phyloP scores from a whole-genome alignment of 176 grass and related monocot genomes.

The Thalia dealbata region DNA sequence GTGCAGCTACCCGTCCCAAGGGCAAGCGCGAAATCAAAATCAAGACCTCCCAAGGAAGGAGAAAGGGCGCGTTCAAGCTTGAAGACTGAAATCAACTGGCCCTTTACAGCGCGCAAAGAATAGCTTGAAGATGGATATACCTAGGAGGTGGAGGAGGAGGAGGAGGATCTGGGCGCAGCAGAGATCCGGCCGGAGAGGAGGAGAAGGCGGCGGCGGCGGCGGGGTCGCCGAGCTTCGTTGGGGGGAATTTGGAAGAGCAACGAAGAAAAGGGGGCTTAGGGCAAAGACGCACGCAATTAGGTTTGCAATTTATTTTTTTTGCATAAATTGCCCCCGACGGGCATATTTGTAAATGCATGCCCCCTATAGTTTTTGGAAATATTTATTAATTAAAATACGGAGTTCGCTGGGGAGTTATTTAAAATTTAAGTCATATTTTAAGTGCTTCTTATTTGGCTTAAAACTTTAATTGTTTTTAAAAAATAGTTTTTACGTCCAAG shows the following conservation, averaged over 20 bases:
- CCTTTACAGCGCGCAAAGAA: no score
- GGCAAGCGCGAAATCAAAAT: background rate
- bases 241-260: background rate
- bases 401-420: no score
- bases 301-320: background rate
- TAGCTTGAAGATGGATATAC: no score
- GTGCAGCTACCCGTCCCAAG: background rate
- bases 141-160: background rate
- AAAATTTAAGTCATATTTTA: no score
- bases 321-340: background rate
- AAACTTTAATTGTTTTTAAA: no score
- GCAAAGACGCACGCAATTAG: background rate
- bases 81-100: background rate
- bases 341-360: background rate
- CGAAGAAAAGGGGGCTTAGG: slow-evolving; percentile 1
- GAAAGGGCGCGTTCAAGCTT: background rate
- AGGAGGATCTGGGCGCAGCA: background rate
- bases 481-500: no score
- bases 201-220: background rate
- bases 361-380: background rate
- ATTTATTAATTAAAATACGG: background rate
- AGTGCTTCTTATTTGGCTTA: no score
- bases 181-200: background rate
- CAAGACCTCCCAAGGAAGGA: background rate
- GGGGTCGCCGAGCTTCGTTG: background rate